Evolutionary conservation across 345 rosid species (phyloP), one percentile per base, ranked within the genome.

Genomic region (Chamaenerion angustifolium): DNA sequence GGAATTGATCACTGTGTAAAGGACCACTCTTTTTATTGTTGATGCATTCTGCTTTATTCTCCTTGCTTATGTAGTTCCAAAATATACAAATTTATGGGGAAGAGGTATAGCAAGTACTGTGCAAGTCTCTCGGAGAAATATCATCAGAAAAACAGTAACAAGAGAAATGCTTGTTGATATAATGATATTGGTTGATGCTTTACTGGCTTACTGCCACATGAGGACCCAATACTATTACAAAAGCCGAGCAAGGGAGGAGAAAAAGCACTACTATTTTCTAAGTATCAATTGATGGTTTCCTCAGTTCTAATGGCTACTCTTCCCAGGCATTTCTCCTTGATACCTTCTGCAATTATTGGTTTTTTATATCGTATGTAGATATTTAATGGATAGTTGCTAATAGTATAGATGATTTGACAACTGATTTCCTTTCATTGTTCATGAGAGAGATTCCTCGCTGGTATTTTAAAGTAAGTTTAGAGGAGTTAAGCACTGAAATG

Each of bases 311-410:
- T 92, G 95, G 76, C 85, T 53, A 69, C 74, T 61, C 87, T 92
- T 67, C 98, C 98, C 61, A 80, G 49, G 0, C 89, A 80, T 77
- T 87, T 92, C n/a, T 92, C 62, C 82, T 82, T 23, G 95, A 96
- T 87, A 79, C 40, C 56, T 45, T 45, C 18, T 18, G 16, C 11
- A 42, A 25, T 19, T 15, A 35, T 49, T 14, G 40, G 15, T 46
- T 14, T 9, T 40, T 35, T 45, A 40, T 47, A 13, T 15, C 10
- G 16, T 42, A 15, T 52, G 19, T 12, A 40, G 6, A n/a, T n/a
- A 11, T 15, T 11, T 13, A 10, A 11, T 17, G 48, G 10, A 42
- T 23, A 7, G n/a, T 2, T 8, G 8, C 10, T 54, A 14, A n/a
- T n/a, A 15, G 49, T 46, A 6, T 31, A 49, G 14, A 10, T 58